Conservation (phyloP, 2,329 filamentous ascomycete genomes). For the Penicillium freii region DNA sequence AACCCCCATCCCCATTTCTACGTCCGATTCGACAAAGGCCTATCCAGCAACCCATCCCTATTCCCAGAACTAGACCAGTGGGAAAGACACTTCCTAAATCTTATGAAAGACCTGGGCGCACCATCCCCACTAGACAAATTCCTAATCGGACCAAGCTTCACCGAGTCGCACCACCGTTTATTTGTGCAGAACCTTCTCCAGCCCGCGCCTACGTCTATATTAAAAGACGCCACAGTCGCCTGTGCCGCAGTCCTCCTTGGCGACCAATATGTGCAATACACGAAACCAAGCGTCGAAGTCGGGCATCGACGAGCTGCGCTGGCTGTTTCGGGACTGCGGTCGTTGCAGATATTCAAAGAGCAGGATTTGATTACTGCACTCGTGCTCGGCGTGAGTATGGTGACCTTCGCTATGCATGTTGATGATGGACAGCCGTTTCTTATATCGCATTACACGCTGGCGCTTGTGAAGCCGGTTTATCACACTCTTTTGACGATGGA, state of each 20-base stretch:
- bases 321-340: constrained; percentile 16
- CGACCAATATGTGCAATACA: constrained; percentile 8
- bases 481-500: neutral
- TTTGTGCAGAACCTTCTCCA: constrained; percentile 14
- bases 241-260: constrained; percentile 18
- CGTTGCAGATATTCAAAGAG: constrained; percentile 5
- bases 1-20: neutral
- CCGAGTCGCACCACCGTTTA: constrained; percentile 11
- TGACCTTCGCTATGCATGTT: constrained; percentile 22
- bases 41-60: constrained; percentile 9
- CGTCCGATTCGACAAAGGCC: neutral
- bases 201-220: constrained; percentile 1
- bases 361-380: constrained; percentile 13
- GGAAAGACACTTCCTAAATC: constrained; percentile 18
- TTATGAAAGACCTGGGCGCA: constrained; percentile 15
- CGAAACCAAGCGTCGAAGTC: constrained; percentile 4
- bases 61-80: constrained; percentile 14
- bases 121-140: constrained; percentile 19
- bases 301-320: constrained; percentile 15
- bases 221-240: constrained; percentile 17
- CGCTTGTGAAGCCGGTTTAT: constrained; percentile 11
- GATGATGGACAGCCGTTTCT: constrained; percentile 14
- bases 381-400: constrained; percentile 13
- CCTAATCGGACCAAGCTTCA: constrained; percentile 15
- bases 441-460: constrained; percentile 16